Evolutionary conservation across 1,139 yeast species (phyloP).

Genomic region (Saccharomyces uvarum): DNA sequence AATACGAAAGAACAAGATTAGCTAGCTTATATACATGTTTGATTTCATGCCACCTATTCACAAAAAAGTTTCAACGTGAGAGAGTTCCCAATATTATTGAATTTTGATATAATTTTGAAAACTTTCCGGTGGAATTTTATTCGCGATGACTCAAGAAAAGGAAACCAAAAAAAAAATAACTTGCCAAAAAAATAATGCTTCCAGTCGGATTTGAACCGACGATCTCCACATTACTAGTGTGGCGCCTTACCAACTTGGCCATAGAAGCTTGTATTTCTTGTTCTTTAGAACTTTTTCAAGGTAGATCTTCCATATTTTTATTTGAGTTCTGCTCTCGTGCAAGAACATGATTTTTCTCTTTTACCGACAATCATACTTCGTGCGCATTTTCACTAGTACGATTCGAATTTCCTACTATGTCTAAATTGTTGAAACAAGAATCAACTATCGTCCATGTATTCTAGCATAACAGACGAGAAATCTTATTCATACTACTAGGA

Average conservation of each 20-base stretch:
- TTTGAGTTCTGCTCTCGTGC: too few relatives aligned
- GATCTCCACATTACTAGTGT: constrained; percentile 88
- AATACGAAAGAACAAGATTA: background rate
- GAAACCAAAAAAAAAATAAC: background rate
- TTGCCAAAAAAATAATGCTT: constrained; percentile 3
- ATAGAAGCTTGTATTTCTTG: constrained; percentile 37
- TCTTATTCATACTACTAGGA: too few relatives aligned
- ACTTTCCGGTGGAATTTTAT: background rate
- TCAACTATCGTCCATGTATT: too few relatives aligned
- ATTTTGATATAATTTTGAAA: background rate
- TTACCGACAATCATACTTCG: too few relatives aligned
- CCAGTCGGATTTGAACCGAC: constrained; percentile 49
- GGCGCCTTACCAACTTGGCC: constrained; percentile 91
- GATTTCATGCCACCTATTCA: background rate
- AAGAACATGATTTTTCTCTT: too few relatives aligned
- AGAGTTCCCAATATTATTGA: background rate
- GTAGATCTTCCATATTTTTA: too few relatives aligned
- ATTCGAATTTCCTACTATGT: too few relatives aligned
- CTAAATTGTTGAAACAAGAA: too few relatives aligned
- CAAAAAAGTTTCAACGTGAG: background rate
- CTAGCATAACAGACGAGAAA: too few relatives aligned
- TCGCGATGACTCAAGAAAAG: background rate
- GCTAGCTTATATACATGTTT: background rate
- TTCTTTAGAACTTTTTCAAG: background rate
- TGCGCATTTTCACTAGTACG: too few relatives aligned